A percentile compares a stretch with the other conserved stretches of the same genome.
Conservation (phyloP, 2,329 filamentous ascomycete species). For the Fusarium euwallaceae region DNA sequence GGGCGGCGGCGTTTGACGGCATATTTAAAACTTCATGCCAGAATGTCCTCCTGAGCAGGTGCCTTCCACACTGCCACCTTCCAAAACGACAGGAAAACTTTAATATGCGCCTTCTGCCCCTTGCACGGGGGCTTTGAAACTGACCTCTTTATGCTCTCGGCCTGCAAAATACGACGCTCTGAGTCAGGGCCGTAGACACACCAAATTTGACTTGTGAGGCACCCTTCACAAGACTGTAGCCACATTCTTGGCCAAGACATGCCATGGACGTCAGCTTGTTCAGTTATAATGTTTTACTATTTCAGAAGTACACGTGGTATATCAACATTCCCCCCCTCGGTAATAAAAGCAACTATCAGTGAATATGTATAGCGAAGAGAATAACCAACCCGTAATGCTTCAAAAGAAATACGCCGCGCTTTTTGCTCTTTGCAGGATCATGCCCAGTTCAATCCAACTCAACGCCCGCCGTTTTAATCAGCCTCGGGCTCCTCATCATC, state of each 20-base stretch:
- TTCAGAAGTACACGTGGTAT: conserved; percentile 28
- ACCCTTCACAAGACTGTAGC: not conserved
- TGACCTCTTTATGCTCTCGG: not conserved
- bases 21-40: not conserved
- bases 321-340: not conserved
- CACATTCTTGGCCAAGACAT: not conserved
- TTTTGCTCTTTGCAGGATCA: not conserved
- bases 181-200: not conserved
- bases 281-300: not conserved
- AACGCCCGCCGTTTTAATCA: conserved; percentile 31
- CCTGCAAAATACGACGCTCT: not conserved
- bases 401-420: conserved; percentile 4
- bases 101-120: conserved; percentile 1
- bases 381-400: conserved; percentile 10
- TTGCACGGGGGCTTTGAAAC: not conserved
- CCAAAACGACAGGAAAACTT: not conserved
- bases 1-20: not conserved
- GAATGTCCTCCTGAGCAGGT: not conserved
- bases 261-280: not conserved
- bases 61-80: not conserved
- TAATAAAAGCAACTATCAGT: conserved; percentile 31
- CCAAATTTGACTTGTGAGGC: not conserved
- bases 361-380: conserved; percentile 33
- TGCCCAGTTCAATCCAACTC: conserved; percentile 4
- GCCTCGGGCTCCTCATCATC: conserved; percentile 55